Percentiles rank a stretch among this genome's conserved stretches.
Conservation (phyloP, 139 green algal genomes). For the Prasinococcaceae sp. region DNA sequence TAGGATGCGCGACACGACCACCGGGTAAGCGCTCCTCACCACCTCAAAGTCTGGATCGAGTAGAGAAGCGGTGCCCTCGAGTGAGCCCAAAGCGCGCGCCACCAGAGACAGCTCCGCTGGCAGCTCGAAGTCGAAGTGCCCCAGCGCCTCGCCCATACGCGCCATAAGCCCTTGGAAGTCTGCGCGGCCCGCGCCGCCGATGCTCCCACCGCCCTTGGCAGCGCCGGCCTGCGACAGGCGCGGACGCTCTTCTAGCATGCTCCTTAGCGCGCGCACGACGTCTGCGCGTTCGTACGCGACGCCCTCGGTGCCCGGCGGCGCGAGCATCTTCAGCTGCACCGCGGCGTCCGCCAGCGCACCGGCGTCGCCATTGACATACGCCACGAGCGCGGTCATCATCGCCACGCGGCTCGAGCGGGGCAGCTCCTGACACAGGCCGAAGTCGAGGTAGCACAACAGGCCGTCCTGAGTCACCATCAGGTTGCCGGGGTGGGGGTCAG, state of each 20-base stretch:
- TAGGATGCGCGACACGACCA: slow-evolving; percentile 9
- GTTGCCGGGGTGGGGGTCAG: slow-evolving; percentile 64
- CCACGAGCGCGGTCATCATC: slow-evolving; percentile 79
- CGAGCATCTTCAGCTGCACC: slow-evolving; percentile 70
- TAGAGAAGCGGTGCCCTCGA: slow-evolving; percentile 14
- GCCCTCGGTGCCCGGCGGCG: too few species aligned
- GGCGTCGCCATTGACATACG: slow-evolving; percentile 88
- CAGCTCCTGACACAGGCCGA: slow-evolving; percentile 82
- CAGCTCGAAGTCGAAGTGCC: slow-evolving; percentile 10
- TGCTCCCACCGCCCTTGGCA: too few species aligned
- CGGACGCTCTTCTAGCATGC: too few species aligned
- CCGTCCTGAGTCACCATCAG: slow-evolving; percentile 65
- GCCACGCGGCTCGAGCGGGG: slow-evolving; percentile 51
- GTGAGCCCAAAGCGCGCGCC: slow-evolving; percentile 8
- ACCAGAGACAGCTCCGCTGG: slow-evolving; percentile 9
- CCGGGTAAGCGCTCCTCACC: slow-evolving; percentile 11
- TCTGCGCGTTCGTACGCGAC: too few species aligned
- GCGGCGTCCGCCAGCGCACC: slow-evolving; percentile 50
- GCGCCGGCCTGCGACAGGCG: too few species aligned
- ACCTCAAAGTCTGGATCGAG: slow-evolving; percentile 20
- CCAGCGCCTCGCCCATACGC: too few species aligned
- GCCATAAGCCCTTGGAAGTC: too few species aligned
- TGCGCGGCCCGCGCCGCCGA: too few species aligned
- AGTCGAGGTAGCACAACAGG: slow-evolving; percentile 73
- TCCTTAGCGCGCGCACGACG: too few species aligned